Percentiles rank a stretch among this genome's conserved stretches.
Evolutionary conservation across 805 yeast species (phyloP).

Genomic region (Wickerhamiella azymoides): DNA sequence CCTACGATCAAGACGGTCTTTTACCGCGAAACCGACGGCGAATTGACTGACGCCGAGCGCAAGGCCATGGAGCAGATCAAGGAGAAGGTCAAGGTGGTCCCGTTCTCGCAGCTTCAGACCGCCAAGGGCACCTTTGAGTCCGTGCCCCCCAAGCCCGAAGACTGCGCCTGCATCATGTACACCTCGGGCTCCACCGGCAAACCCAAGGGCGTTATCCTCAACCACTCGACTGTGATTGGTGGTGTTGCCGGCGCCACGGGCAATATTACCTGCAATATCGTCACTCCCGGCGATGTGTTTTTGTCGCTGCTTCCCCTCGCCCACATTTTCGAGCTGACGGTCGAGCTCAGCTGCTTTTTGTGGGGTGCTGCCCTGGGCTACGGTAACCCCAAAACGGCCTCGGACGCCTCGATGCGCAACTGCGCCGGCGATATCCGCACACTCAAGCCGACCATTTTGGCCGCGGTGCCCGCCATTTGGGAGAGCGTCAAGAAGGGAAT

Average conservation of each 20-base stretch:
- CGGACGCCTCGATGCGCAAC: slow-evolving; percentile 68
- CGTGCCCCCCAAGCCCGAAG: slow-evolving; percentile 41
- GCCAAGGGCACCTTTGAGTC: slow-evolving; percentile 32
- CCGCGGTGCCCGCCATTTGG: slow-evolving; percentile 98
- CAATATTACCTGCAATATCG: slow-evolving; percentile 38
- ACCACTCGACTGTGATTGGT: slow-evolving; percentile 56
- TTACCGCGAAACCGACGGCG: slow-evolving; percentile 38
- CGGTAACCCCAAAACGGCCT: slow-evolving; percentile 81
- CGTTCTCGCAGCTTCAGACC: slow-evolving; percentile 49
- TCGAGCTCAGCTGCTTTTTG: slow-evolving; percentile 62
- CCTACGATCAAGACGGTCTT: slow-evolving; percentile 51
- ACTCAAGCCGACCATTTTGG: slow-evolving; percentile 87
- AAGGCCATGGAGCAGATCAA: slow-evolving; percentile 37
- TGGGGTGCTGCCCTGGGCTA: slow-evolving; percentile 91
- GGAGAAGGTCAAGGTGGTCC: slow-evolving; percentile 50
- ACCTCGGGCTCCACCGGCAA: slow-evolving; percentile 79
- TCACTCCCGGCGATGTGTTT: slow-evolving; percentile 50
- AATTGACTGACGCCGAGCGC: slow-evolving; percentile 45
- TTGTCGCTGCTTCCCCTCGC: slow-evolving; percentile 90
- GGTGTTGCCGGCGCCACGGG: slow-evolving; percentile 75
- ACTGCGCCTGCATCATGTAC: slow-evolving; percentile 66
- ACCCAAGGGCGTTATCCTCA: slow-evolving; percentile 70
- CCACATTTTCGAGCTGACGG: slow-evolving; percentile 84
- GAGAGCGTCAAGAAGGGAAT: slow-evolving; percentile 92
- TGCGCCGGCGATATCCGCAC: slow-evolving; percentile 79